Conservation (phyloP, 1,284 basidiomycete genomes). For the Xerocomus amazonicus region DNA sequence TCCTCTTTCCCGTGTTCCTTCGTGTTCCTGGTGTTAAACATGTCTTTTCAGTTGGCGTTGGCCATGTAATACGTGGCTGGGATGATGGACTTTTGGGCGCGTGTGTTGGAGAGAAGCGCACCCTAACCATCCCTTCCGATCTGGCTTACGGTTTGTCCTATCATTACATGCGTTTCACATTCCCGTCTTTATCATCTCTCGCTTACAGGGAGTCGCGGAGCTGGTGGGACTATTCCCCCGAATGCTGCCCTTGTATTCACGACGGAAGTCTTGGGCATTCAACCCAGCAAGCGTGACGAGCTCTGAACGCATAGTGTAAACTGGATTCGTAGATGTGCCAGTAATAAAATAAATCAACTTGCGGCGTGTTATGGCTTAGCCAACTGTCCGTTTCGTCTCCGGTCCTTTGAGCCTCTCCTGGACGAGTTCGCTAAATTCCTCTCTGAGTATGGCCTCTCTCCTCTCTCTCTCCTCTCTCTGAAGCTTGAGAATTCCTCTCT, state of each 20-base stretch:
- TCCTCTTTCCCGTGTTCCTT: background rate
- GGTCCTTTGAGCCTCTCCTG: slow-evolving; percentile 63
- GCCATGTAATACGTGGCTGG: slow-evolving; percentile 84
- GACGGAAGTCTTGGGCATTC: slow-evolving; percentile 69
- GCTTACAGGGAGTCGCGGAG: slow-evolving; percentile 67
- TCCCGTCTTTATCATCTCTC: background rate
- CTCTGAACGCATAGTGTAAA: slow-evolving; percentile 24
- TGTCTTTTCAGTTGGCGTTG: slow-evolving; percentile 57
- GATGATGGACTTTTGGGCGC: slow-evolving; percentile 78
- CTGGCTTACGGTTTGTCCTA: slow-evolving; percentile 74
- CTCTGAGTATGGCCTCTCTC: slow-evolving; percentile 76
- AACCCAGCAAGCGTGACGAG: slow-evolving; percentile 38
- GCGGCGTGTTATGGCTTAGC: background rate
- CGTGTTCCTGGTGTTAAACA: background rate
- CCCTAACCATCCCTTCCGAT: slow-evolving; percentile 77
- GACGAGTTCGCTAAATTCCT: slow-evolving; percentile 81
- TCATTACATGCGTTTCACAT: background rate
- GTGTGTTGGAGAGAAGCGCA: slow-evolving; percentile 90
- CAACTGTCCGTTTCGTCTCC: slow-evolving; percentile 19
- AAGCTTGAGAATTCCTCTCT: slow-evolving; percentile 87
- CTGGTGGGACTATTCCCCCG: slow-evolving; percentile 77
- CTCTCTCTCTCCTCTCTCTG: slow-evolving; percentile 91
- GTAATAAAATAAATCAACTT: background rate
- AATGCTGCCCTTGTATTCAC: slow-evolving; percentile 87
- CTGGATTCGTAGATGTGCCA: background rate